Evolutionary conservation across 441 rosid species (phyloP), one percentile per base, ranked within the genome.

Genomic region (Adansonia grandidieri): DNA sequence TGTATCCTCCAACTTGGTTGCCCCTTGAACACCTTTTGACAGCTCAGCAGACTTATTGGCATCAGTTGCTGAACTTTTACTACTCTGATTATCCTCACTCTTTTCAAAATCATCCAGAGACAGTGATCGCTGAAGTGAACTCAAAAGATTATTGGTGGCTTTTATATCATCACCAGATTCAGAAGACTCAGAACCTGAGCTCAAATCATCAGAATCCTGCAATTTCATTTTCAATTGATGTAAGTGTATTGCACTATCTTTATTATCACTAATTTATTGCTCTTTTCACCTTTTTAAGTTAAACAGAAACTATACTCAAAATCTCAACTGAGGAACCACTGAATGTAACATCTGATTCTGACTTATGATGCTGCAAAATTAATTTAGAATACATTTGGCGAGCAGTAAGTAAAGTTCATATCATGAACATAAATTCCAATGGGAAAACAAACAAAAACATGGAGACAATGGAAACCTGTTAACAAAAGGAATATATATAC

Each of bases 171-270:
- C 81, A 77, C 74, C 75, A 76, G 76, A 83, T 84, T 85, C 82
- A 54, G 88, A 72, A 61, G 85, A 80, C 80, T 74, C 85, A 69
- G 87, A 80, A 66, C 81, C 86, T 62, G 84, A 69, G 79, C 86
- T 82, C 76, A 40, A 64, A 32, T 74, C 75, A 70, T 81, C 88
- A 79, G 74, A 75, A 76, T 68, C 88, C 99, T 93, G 94, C 90
- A 84, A 48, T 44, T 77, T 40, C 56, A 75, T 53, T 61, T 44
- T 51, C 24, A 64, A 44, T 64, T 28, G 51, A 73, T 58, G 51
- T 56, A 56, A 56, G 65, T 73, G 19, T 74, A 44, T 20, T 20
- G 48, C 11, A 50, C 19, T 51, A 60, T 44, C 56, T 73, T 73
- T 56, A 37, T 17, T 56, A 17, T 17, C 6, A 72, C 51, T 11